Conservation (phyloP, 192 early-diverging fungal genomes). For the Coemansia sp. region DNA sequence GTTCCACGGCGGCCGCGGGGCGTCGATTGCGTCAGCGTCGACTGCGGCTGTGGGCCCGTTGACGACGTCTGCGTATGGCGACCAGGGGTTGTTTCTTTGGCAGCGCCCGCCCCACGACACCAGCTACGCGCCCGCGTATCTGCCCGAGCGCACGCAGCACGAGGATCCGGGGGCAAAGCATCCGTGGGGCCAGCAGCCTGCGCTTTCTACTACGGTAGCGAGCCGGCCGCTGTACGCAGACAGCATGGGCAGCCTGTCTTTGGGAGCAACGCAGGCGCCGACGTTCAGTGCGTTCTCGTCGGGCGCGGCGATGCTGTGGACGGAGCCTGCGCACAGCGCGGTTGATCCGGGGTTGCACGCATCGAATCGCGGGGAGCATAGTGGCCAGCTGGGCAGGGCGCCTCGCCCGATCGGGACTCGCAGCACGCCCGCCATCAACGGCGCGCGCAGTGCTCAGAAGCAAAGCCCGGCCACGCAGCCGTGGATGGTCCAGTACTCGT, state of each 20-base stretch:
- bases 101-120: too few relatives aligned
- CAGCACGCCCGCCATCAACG: constrained; percentile 8
- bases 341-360: neutral
- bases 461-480: neutral
- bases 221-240: constrained; percentile 10
- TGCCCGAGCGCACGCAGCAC: too few relatives aligned
- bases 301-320: constrained; percentile 29
- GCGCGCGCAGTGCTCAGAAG: constrained; percentile 7
- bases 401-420: constrained; percentile 42
- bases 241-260: neutral
- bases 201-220: too few relatives aligned
- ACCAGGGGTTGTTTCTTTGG: constrained; percentile 1
- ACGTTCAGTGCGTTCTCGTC: constrained; percentile 20
- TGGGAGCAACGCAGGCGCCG: constrained; percentile 1
- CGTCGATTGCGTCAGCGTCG: too few relatives aligned
- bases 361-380: constrained; percentile 5
- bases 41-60: too few relatives aligned
- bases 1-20: constrained; percentile 14
- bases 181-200: neutral
- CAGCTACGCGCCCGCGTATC: too few relatives aligned
- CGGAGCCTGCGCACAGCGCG: constrained; percentile 7
- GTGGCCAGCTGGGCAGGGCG: neutral
- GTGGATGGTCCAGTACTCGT: too few relatives aligned
- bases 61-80: too few relatives aligned
- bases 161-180: too few relatives aligned